phyloP scores from a whole-genome alignment of 129 eudicot species.

The Helichrysum umbraculigerum region DNA sequence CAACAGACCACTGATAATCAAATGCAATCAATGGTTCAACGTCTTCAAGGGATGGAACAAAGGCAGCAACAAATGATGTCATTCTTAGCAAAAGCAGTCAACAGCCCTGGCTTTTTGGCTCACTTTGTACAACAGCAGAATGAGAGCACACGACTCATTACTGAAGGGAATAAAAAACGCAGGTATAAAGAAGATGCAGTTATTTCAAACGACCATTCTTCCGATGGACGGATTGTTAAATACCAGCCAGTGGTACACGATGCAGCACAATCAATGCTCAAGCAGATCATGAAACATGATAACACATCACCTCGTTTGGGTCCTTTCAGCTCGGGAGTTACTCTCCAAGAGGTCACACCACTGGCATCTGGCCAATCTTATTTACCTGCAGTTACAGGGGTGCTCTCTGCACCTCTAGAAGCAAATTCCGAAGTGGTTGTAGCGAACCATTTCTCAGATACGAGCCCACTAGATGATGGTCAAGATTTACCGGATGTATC shows the following conservation, averaged over 20 bases:
- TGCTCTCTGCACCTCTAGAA: slow-evolving; percentile 38
- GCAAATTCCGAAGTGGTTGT: slow-evolving; percentile 39
- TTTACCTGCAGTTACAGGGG: slow-evolving; percentile 39
- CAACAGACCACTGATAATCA: slow-evolving; percentile 76
- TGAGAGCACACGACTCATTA: slow-evolving; percentile 53
- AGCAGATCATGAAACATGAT: slow-evolving; percentile 60
- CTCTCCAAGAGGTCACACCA: slow-evolving; percentile 75
- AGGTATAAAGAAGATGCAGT: slow-evolving; percentile 62
- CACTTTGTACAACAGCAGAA: slow-evolving; percentile 80
- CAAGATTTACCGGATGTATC: slow-evolving; percentile 49
- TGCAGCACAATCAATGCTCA: slow-evolving; percentile 65
- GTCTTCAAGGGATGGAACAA: slow-evolving; percentile 93
- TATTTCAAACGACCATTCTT: slow-evolving; percentile 27
- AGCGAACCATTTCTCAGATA: slow-evolving; percentile 37
- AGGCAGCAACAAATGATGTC: slow-evolving; percentile 96
- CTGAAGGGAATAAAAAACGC: slow-evolving; percentile 71
- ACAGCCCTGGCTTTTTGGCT: slow-evolving; percentile 80
- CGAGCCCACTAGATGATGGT: slow-evolving; percentile 33
- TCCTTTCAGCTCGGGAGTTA: slow-evolving; percentile 55
- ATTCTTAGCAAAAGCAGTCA: slow-evolving; percentile 79
- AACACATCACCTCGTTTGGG: slow-evolving; percentile 43
- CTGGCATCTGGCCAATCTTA: slow-evolving; percentile 29
- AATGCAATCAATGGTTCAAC: slow-evolving; percentile 80
- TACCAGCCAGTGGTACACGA: slow-evolving; percentile 75
- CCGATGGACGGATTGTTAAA: slow-evolving; percentile 71